These are phyloP conservation scores for Tolypocladium tropicale DNA, from an alignment of 2,329 filamentous ascomycete genomes.

Conservation along the genomic window DNA sequence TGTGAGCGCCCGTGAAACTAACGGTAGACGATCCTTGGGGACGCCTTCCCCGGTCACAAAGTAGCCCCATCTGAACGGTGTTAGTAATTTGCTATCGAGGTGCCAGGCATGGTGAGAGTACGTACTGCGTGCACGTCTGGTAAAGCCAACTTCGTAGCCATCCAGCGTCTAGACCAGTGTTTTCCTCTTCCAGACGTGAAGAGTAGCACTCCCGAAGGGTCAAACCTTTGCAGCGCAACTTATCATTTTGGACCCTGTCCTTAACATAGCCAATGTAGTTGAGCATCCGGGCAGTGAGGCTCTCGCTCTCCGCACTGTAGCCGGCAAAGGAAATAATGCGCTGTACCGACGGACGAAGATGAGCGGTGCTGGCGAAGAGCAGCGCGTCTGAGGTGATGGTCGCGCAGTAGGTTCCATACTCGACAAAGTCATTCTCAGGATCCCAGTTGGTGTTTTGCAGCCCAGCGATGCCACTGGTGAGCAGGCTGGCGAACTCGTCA, in stretches of 20 bases:
- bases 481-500: constrained; percentile 36
- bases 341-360: constrained; percentile 22
- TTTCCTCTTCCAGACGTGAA: constrained; percentile 9
- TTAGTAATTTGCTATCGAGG: background rate
- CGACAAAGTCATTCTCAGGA: constrained; percentile 28
- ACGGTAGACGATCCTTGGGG: constrained; percentile 50
- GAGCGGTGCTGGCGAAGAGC: constrained; percentile 30
- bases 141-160: constrained; percentile 35
- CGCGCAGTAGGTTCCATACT: constrained; percentile 37
- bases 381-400: constrained; percentile 30
- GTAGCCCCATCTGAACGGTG: constrained; percentile 58
- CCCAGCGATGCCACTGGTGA: constrained; percentile 29
- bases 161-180: constrained; percentile 10
- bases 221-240: constrained; percentile 12
- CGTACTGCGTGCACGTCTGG: constrained; percentile 44
- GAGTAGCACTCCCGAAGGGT: constrained; percentile 20
- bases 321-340: constrained; percentile 31
- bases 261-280: constrained; percentile 41
- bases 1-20: constrained; percentile 62
- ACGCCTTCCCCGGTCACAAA: constrained; percentile 63
- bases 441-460: constrained; percentile 46
- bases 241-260: constrained; percentile 15
- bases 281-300: constrained; percentile 32
- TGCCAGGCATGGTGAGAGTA: constrained; percentile 5
- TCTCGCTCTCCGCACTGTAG: constrained; percentile 24